Evolutionary conservation across 73 alveolate genomes (phyloP).

Genomic region (Paramecium pentaurelia): DNA sequence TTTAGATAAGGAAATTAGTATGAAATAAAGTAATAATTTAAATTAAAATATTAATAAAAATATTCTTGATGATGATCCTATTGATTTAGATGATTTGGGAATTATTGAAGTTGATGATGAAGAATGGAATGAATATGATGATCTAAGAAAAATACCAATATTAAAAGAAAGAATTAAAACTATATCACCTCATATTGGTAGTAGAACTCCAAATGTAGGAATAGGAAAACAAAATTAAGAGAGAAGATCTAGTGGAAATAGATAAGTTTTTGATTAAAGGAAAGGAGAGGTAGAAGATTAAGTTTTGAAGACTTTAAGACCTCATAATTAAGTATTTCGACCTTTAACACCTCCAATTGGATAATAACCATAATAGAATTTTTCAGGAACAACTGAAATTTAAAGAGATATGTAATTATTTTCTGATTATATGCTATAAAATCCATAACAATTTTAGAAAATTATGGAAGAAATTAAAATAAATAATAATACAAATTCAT

Average conservation of each 20-base stretch:
- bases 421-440: neutral
- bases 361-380: neutral
- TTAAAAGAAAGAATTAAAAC: slow-evolving; percentile 49
- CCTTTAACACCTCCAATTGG: slow-evolving; percentile 50
- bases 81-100: slow-evolving; percentile 62
- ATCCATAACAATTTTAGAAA: neutral
- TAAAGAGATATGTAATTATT: slow-evolving; percentile 2
- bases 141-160: slow-evolving; percentile 53
- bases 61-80: slow-evolving; percentile 47
- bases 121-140: slow-evolving; percentile 66
- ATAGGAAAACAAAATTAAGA: neutral
- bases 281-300: slow-evolving; percentile 17
- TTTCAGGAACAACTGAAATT: neutral
- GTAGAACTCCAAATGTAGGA: neutral
- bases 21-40: neutral
- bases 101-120: slow-evolving; percentile 61
- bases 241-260: slow-evolving; percentile 12
- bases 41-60: neutral
- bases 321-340: slow-evolving; percentile 44
- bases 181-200: slow-evolving; percentile 49
- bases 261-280: neutral
- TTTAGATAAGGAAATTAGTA: slow-evolving; percentile 1
- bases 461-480: slow-evolving; percentile 19
- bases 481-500: neutral
- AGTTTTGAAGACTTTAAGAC: slow-evolving; percentile 1